phyloP scores from a whole-genome alignment of 257 asterid species.

The Plantago major region DNA sequence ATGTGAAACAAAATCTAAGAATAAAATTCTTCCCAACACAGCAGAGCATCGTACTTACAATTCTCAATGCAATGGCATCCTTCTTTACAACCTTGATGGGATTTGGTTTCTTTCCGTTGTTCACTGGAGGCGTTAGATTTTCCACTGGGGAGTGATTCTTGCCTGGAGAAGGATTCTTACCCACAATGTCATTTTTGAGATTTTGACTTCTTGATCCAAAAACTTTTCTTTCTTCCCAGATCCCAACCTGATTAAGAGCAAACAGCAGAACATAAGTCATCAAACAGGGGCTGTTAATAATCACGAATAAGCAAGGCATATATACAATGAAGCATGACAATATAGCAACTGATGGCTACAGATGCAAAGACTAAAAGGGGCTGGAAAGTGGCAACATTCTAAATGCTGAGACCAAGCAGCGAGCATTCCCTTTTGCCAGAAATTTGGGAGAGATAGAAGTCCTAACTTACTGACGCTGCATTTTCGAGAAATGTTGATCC shows the following conservation, averaged over 20 bases:
- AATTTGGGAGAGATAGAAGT: too few species aligned
- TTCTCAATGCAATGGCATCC: constrained; percentile 72
- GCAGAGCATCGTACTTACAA: constrained; percentile 46
- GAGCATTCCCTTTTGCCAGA: too few species aligned
- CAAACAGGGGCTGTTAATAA: not conserved
- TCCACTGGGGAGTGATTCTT: constrained; percentile 44
- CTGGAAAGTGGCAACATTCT: too few species aligned
- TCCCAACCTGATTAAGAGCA: constrained; percentile 55
- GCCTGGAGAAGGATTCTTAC: constrained; percentile 57
- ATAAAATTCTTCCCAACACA: constrained; percentile 6
- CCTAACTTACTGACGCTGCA: too few species aligned
- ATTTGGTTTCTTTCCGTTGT: constrained; percentile 46
- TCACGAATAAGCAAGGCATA: not conserved
- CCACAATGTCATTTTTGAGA: constrained; percentile 72
- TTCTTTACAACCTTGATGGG: constrained; percentile 79
- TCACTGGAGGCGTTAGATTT: constrained; percentile 21
- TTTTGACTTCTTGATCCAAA: constrained; percentile 92
- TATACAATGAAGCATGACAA: too few species aligned
- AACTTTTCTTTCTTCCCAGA: constrained; percentile 96
- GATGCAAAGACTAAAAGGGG: too few species aligned
- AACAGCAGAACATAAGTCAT: not conserved
- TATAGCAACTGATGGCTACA: too few species aligned
- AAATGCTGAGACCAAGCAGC: too few species aligned
- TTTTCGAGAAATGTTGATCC: too few species aligned
- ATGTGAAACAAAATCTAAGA: constrained; percentile 14